Evolutionary conservation across 495 filamentous ascomycete genomes (phyloP), one percentile per base, ranked within the genome.

Genomic region (Clavariopsis aquatica): DNA sequence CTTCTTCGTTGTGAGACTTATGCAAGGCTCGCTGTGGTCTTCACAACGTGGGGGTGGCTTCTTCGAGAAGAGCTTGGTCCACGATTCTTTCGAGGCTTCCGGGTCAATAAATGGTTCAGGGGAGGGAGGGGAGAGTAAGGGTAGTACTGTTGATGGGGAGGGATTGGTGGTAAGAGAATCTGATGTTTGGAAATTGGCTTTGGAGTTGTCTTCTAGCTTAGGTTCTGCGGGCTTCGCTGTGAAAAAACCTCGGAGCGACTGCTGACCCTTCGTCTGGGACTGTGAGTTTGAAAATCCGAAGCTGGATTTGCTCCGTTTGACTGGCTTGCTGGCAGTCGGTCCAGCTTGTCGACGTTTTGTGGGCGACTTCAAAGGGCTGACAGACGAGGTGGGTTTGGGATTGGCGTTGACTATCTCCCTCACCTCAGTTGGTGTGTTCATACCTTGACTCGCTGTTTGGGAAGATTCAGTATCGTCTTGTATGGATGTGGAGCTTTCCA

Each of bases 201-300:
- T 23, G 19, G 17, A 15, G 27, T 10, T 29, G 31, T 17, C 19
- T 7, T 22, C 27, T 17, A 22, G 5, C 1, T 46, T 31, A 41
- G 24, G 2, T 19, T 23, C 45, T 19, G 43, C 47, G 17, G 52
- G 19, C 24, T 66, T 66, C 15, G 68, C 19, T 8, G 54, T 36
- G n/a, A 96, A 96, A 77, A 97, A 97, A 7, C 90, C 89, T 74
- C 81, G 89, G 0, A 96, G 78, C 31, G 83, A 92, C 69, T 87
- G 85, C 73, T 96, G 92, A 1, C 87, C 85, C 51, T 82, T 79
- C 1, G 67, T 60, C 10, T 78, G 65, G 8, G 27, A 49, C 52
- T 15, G 68, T 15, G 57, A 74, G 70, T 45, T 22, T 66, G 63
- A 52, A 20, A 56, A 49, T 17, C 57, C 53, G 1, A 68, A 49